Base-by-base conservation (phyloP, 257 asterid species). In the Nicotiana sylvestris region DNA sequence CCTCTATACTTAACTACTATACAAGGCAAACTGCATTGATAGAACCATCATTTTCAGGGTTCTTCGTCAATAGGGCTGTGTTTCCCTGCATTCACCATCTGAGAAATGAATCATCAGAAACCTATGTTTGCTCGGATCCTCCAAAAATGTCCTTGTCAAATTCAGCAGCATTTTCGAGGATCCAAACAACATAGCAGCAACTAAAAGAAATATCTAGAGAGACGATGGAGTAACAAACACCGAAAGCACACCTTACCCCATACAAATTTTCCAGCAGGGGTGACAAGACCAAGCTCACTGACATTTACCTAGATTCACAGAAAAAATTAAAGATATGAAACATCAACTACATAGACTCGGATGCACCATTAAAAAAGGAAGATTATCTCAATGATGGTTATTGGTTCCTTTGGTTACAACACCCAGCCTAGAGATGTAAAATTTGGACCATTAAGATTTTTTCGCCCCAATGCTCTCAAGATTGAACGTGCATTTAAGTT, bases 211-310 rank as follows among this genome's bases (percentile, higher is more conserved):
- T 9, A 12, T 3, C 16, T 53, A 53, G 6, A n/a, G 57, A n/a
- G 11, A 69, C 9, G 4, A 35, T 17, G 53, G 77, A 16, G 77
- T 21, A 70, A 21, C 78, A 21, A 43, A 6, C 61, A 72, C 17
- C 2, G 15, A n/a, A 66, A 15, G 37, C 74, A 78, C 1, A 66
- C 77, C 60, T 92, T 27, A 95, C 98, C 98, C 97, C 95, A 94
- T 2, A 95, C 95, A 77, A 92, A 97, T 86, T 95, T 92, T 62
- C 97, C 98, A n/a, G 96, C 97, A 81, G 98, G 98, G 35, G 98
- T 91, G 35, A 94, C 97, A 27, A 92, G 92, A 76, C 98, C 99
- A 60, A 94, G 95, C 81, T 92, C 97, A 64, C 97, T 91, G 8
- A 88, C 91, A 83, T 92, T 94, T 46, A 95, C 99, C 98, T 95